Percentiles rank a stretch among this genome's conserved stretches.
phyloP scores from a whole-genome alignment of 306 rosid species.

The Lupinus albus region DNA sequence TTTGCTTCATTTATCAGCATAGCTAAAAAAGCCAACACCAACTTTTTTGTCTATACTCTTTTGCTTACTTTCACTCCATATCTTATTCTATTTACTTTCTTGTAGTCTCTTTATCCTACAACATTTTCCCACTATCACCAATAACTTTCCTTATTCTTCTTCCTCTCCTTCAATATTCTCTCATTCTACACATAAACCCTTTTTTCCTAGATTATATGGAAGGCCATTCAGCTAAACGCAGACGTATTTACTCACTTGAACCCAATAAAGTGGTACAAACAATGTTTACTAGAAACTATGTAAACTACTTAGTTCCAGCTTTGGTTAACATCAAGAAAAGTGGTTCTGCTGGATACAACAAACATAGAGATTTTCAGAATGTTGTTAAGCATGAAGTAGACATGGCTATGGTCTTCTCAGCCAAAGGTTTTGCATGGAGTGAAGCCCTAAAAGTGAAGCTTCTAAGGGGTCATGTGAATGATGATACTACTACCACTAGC shows the following conservation, averaged over 20 bases:
- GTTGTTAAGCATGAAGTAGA: conserved; percentile 62
- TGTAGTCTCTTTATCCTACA: conserved; percentile 8
- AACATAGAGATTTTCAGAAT: conserved; percentile 32
- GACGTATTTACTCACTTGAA: conserved; percentile 53
- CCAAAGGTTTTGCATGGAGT: conserved; percentile 70
- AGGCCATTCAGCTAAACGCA: conserved; percentile 50
- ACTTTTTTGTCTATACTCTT: conserved; percentile 22
- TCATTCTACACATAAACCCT: not conserved
- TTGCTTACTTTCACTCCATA: conserved; percentile 11
- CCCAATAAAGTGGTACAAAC: conserved; percentile 47
- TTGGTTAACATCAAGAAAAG: conserved; percentile 51
- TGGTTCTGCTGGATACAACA: not conserved
- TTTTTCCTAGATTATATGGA: conserved; percentile 39
- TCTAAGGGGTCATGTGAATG: conserved; percentile 13
- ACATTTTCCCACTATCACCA: conserved; percentile 3
- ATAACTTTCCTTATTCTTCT: conserved; percentile 12
- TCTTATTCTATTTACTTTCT: not conserved
- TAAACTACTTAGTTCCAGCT: conserved; percentile 56
- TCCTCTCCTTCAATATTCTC: conserved; percentile 2
- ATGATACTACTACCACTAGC: not conserved
- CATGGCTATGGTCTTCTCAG: conserved; percentile 73
- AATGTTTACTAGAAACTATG: conserved; percentile 56
- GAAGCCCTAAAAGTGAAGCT: conserved; percentile 58
- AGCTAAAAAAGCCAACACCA: conserved; percentile 20
- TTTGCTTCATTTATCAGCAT: conserved; percentile 40